phyloP scores from a whole-genome alignment of 768 basidiomycete genomes.

The Leccinellum albellum region DNA sequence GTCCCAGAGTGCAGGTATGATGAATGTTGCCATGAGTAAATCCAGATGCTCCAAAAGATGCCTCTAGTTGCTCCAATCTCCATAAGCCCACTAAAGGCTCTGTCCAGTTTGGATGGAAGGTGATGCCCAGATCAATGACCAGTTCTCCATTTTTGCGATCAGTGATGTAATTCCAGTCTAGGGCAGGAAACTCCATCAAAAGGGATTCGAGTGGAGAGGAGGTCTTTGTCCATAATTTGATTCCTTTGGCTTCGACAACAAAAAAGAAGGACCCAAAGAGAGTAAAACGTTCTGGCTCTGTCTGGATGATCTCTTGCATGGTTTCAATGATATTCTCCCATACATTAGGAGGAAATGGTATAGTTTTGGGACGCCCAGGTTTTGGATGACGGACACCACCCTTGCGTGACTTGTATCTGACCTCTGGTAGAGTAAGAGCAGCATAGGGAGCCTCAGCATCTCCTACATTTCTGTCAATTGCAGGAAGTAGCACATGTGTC shows the following conservation, averaged over 20 bases:
- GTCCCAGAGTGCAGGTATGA: background rate
- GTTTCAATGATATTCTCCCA: background rate
- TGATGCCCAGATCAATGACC: background rate
- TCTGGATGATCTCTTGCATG: constrained; percentile 4
- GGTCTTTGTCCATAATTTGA: background rate
- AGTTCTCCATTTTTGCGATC: background rate
- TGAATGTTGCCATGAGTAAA: background rate
- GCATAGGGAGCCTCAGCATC: constrained; percentile 1
- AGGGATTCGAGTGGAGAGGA: background rate
- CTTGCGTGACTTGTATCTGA: constrained; percentile 1
- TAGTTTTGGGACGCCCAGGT: background rate
- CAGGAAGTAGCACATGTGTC: constrained; percentile 6
- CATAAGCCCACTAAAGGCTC: too few species aligned
- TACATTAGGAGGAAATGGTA: constrained; percentile 4
- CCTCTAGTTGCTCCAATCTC: background rate
- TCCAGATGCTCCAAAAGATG: background rate
- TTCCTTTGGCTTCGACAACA: background rate
- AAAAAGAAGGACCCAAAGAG: constrained; percentile 8
- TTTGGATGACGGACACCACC: background rate
- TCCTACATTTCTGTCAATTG: background rate
- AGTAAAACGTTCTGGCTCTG: background rate
- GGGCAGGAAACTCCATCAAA: too few species aligned
- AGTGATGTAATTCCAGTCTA: too few species aligned
- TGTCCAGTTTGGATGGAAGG: too few species aligned
- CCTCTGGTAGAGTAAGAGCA: constrained; percentile 1